These are phyloP conservation scores for Chamaenerion angustifolium DNA, from an alignment of 345 rosid genomes.

Conservation along the genomic window DNA sequence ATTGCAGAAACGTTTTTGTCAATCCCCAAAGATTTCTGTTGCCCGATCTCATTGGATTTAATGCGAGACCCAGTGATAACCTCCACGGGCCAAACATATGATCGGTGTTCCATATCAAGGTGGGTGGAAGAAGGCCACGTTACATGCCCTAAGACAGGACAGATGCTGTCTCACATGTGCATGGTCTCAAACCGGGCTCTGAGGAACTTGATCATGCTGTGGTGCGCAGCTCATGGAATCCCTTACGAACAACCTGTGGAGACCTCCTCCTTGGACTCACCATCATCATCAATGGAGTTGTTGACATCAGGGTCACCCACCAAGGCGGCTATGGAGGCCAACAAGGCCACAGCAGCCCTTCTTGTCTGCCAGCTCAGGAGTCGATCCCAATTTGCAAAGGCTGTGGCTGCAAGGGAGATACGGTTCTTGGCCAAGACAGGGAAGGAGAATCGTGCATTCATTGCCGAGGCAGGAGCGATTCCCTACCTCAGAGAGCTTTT, in stretches of 20 bases:
- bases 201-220: constrained; percentile 68
- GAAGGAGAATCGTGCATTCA: constrained; percentile 69
- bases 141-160: constrained; percentile 84
- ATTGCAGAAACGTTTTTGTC: constrained; percentile 57
- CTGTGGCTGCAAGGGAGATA: constrained; percentile 67
- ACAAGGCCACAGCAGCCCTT: constrained; percentile 54
- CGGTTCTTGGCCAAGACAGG: constrained; percentile 82
- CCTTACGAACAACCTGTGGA: constrained; percentile 28
- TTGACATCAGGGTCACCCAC: constrained; percentile 49
- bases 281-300: constrained; percentile 32
- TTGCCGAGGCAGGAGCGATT: constrained; percentile 87
- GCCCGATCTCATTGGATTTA: constrained; percentile 78
- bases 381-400: constrained; percentile 52
- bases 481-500: constrained; percentile 55
- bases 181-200: constrained; percentile 79
- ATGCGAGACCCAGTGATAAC: constrained; percentile 87
- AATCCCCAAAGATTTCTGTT: constrained; percentile 68
- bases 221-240: constrained; percentile 70
- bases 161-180: constrained; percentile 44
- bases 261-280: constrained; percentile 16
- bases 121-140: constrained; percentile 92
- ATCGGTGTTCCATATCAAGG: constrained; percentile 67
- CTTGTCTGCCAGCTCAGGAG: constrained; percentile 53
- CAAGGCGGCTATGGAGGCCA: constrained; percentile 68
- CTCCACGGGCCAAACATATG: constrained; percentile 86